Evolutionary conservation across 2,329 filamentous ascomycete species (phyloP), one percentile per base, ranked within the genome.

Genomic region (Aspergillus neoniger): DNA sequence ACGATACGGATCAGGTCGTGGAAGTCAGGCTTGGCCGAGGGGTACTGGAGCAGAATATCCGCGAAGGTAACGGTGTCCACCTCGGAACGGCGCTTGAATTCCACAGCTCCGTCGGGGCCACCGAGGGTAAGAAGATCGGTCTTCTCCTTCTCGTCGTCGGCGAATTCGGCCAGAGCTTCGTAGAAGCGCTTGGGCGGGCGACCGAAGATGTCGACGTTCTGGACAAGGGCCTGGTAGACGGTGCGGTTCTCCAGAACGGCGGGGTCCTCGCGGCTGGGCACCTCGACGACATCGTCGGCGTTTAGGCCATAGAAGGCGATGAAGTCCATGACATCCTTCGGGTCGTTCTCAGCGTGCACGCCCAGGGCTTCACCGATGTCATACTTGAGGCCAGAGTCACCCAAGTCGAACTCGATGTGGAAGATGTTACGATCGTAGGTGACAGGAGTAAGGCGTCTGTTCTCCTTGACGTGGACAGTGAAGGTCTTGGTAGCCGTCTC

Each of bases 391-490:
- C 93, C 94, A 36, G 94, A 96, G 71, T 89, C 80, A 62, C 94
- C 94, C 23, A 99, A 86, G 73, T 98, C 95, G 72, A 99, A 99
- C 79, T 99, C 95, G 64, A 99, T 98, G 81, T 99, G 95, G 89
- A 99, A 99, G 78, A 99, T 98, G 84, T 99, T 97, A 69, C 95
- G 92, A 77, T 98, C 93, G 74, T 99, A 99, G 32, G 88, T 90
- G 23, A 79, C 71, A 3, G 95, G 95, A 0, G 95, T 99, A 58
- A 99, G 85, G 65, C 95, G 88, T 63, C 95, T 91, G 81, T 96
- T 97, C 82, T 98, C 95, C 82, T 96, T 92, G 77, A 99, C 93
- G 57, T 88, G 89, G 57, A 97, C 90, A 44, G 92, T 91, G 70
- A 86, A 88, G 2, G 94, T 98, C 85, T 94, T 92, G 72, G 91